Base-by-base conservation (phyloP, 139 green algal genomes). In the Tetraselmis striata region DNA sequence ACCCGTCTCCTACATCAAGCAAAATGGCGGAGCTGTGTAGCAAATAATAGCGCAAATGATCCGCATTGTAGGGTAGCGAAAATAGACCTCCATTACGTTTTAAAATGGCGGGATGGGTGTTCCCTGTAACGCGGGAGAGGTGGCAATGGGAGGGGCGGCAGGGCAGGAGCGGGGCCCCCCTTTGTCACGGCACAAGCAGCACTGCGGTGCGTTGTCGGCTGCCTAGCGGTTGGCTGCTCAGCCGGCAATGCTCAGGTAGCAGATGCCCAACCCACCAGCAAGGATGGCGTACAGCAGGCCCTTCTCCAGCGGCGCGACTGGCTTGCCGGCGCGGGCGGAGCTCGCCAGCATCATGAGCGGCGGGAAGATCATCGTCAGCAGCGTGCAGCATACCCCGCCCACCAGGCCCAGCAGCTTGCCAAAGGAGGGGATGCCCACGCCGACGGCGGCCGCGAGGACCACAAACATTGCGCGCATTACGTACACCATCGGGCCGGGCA, bases 341-440 rank as follows among this genome's bases (percentile, higher is more conserved):
- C 45, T 67, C 11, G 18, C 45, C 11, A 83, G 28, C 67, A 88
- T 76, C 75, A 88, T 88, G 30, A 86, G 25, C 23, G 82, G 32
- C 1, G 85, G 85, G 30, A 88, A 77, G 2, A 84, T 58, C 27
- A 86, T 23, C 18, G 81, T 79, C 23, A 88, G 59, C 24, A 59
- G 27, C 59, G 76, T 82, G 80, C 79, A 84, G 79, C 58, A 85
- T 22, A 88, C 79, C 79, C 85, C 85, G 23, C 82, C 82, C 2
- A 88, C 85, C 45, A 86, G 77, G 79, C 85, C 82, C 28, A 86
- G 28, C 18, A 88, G 75, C 58, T 76, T 75, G 79, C 85, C 85
- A 59, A 88, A 88, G 75, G 82, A 85, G 0, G 85, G 85, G 31
- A 88, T 83, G 81, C 67, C 67, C 2, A 26, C 29, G 29, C 81